Base-by-base conservation (phyloP, 2,329 filamentous ascomycete species). In the Elsinoe arachidis region DNA sequence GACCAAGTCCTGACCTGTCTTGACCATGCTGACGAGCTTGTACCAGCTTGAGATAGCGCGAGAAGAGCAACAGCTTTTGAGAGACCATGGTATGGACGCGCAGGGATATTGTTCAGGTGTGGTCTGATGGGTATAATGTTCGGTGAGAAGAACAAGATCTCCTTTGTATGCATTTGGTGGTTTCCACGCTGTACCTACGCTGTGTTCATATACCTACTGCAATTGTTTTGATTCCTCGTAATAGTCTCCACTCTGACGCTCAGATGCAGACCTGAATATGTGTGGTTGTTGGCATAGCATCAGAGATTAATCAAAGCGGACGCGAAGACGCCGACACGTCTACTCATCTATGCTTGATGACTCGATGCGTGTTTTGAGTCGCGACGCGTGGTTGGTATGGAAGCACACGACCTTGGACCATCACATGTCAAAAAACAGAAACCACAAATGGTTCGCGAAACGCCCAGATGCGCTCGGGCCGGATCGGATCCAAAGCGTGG, bases 21-120 rank as follows among this genome's bases (percentile, higher is more conserved):
- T 17, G 46, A 35, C 30, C 46, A 51, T 51, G 46, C 19, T 51
- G 46, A 15, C 46, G 33, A 51, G 46, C 46, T 51, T 51, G 46
- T 12, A 26, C 41, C 41, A 46, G 21, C 21, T 46, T 46, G 17
- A 46, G 41, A 46, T 46, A 46, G 41, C 41, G 41, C 41, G 41
- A 46, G 41, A 46, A 46, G 41, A 46, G 41, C 11, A 46, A n/a
- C 41, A 46, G 41, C 41, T 46, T 46, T 46, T 46, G 41, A 46
- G 41, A 46, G 21, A 46, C 41, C 41, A 46, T 46, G 41, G 21
- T 46, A 26, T 14, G 41, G 19, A 26, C 41, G 41, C 26, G 41
- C 21, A 23, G 41, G n/a, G 41, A 26, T 2, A 14, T 23, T 19
- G 10, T 12, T 23, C 2, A 23, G 19, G 15, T 21, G 17, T 23